Conservation (phyloP, 257 asterid genomes). For the Schizonepeta tenuifolia region DNA sequence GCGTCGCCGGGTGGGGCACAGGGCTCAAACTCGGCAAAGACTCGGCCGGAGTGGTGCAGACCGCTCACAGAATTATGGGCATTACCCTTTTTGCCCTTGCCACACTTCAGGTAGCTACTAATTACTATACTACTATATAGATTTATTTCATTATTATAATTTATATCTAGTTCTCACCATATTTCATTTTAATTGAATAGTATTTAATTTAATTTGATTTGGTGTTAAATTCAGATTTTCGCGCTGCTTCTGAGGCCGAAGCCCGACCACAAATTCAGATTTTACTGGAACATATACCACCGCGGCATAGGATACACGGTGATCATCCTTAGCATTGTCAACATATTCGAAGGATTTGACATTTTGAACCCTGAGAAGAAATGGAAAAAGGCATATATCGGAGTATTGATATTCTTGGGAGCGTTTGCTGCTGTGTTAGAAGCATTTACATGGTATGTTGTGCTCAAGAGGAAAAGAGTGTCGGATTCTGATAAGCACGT, state of each 20-base stretch:
- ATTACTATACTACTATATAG: too few species aligned
- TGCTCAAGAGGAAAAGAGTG: conserved; percentile 49
- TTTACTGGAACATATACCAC: conserved; percentile 86
- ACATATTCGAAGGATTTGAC: conserved; percentile 77
- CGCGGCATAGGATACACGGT: conserved; percentile 59
- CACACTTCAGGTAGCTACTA: conserved; percentile 80
- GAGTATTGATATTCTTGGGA: conserved; percentile 57
- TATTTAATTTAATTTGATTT: too few species aligned
- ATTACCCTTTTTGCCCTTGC: conserved; percentile 66
- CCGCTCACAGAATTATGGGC: conserved; percentile 67
- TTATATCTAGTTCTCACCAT: too few species aligned
- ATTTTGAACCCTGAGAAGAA: conserved; percentile 59
- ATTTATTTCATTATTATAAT: too few species aligned
- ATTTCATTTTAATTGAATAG: too few species aligned
- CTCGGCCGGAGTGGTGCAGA: conserved; percentile 47
- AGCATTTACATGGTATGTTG: conserved; percentile 71
- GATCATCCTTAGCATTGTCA: conserved; percentile 56
- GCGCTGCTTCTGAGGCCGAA: conserved; percentile 82
- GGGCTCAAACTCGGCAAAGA: conserved; percentile 74
- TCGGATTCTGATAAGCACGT: conserved; percentile 15
- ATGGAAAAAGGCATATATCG: conserved; percentile 69
- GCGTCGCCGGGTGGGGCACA: conserved; percentile 85
- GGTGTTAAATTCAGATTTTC: conserved; percentile 41
- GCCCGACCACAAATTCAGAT: conserved; percentile 77
- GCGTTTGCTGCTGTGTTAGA: conserved; percentile 51